Evolutionary conservation across 2,329 filamentous ascomycete genomes (phyloP).

Genomic region (Fusarium verrucosum): DNA sequence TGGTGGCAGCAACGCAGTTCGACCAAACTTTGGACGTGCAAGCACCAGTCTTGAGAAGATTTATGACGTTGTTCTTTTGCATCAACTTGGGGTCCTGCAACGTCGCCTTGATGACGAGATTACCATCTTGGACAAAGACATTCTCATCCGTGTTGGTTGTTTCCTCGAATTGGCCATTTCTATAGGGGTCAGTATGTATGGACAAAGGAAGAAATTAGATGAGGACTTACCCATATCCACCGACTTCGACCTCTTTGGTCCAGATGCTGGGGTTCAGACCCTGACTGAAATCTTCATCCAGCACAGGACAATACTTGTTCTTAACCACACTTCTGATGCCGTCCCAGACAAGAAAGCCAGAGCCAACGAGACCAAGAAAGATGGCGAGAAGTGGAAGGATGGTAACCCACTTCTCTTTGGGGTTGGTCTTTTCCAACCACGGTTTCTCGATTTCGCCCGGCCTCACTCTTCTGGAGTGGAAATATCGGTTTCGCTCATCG

Average conservation of each 20-base stretch:
- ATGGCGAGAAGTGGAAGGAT: slow-evolving; percentile 81
- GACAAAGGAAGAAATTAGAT: no score
- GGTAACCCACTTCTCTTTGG: slow-evolving; percentile 86
- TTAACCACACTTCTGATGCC: slow-evolving; percentile 76
- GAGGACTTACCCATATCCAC: slow-evolving; percentile 74
- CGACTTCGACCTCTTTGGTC: slow-evolving; percentile 78
- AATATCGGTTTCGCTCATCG: slow-evolving; percentile 64
- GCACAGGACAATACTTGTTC: slow-evolving; percentile 76
- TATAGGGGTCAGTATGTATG: slow-evolving; percentile 43
- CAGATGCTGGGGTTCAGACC: slow-evolving; percentile 70
- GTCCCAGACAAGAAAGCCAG: slow-evolving; percentile 78
- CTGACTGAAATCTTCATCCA: slow-evolving; percentile 71
- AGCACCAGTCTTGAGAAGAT: slow-evolving; percentile 71
- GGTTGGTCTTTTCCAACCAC: slow-evolving; percentile 77
- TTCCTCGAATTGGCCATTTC: slow-evolving; percentile 83
- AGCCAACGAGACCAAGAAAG: slow-evolving; percentile 71
- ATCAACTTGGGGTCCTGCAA: slow-evolving; percentile 75
- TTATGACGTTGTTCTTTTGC: slow-evolving; percentile 71
- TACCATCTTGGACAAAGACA: slow-evolving; percentile 74
- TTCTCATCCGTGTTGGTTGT: slow-evolving; percentile 79
- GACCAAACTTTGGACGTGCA: slow-evolving; percentile 70
- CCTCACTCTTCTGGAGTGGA: slow-evolving; percentile 76
- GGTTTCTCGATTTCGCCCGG: slow-evolving; percentile 80
- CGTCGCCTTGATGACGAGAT: slow-evolving; percentile 79
- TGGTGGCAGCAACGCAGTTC: slow-evolving; percentile 75